Conservation (phyloP, 192 early-diverging fungal genomes). For the Backusella liffmaniae region DNA sequence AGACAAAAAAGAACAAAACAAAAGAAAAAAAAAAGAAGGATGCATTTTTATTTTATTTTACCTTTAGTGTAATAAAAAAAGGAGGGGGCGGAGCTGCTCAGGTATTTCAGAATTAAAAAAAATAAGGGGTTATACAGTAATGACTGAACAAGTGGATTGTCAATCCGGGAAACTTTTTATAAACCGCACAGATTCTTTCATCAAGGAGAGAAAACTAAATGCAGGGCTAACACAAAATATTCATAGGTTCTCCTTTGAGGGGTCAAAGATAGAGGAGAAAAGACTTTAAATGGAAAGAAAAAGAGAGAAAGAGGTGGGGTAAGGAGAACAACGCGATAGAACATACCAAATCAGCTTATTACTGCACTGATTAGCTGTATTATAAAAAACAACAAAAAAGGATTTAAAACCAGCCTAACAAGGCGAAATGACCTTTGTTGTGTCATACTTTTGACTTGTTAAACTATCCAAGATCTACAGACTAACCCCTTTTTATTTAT, state of each 20-base stretch:
- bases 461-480: conserved; percentile 7
- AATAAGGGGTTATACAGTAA: not conserved
- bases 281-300: conserved; percentile 6
- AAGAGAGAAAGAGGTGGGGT: conserved; percentile 3
- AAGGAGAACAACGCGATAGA: not conserved
- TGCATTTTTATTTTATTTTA: not conserved
- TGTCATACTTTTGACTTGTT: conserved; percentile 10
- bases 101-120: not conserved
- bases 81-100: not conserved
- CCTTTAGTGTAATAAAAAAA: not conserved
- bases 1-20: not conserved
- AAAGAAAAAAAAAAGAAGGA: not conserved
- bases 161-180: conserved; percentile 12
- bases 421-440: conserved; percentile 8
- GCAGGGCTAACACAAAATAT: conserved; percentile 11
- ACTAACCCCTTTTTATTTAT: conserved; percentile 6
- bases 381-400: conserved; percentile 5
- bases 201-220: conserved; percentile 6
- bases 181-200: conserved; percentile 6
- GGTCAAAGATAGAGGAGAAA: conserved; percentile 5
- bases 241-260: not conserved
- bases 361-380: not conserved
- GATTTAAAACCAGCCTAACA: conserved; percentile 7
- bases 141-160: not conserved
- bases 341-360: not conserved